Percentiles rank a stretch among this genome's conserved stretches.
phyloP scores from a whole-genome alignment of 2,329 filamentous ascomycete genomes.

The Ilyonectria destructans region DNA sequence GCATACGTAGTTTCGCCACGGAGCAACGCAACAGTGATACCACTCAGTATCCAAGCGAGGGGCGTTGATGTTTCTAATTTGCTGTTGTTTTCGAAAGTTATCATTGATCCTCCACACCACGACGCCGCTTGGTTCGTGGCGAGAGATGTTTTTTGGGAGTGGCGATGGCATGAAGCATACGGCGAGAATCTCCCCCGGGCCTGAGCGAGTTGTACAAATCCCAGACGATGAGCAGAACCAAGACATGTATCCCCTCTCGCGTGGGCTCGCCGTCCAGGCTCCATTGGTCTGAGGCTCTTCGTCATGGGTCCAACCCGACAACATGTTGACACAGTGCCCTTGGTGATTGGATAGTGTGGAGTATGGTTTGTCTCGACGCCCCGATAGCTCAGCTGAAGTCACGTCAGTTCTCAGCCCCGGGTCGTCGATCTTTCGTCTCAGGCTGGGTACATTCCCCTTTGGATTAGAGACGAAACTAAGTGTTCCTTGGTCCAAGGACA shows the following conservation, averaged over 20 bases:
- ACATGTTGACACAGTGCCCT: conserved; percentile 23
- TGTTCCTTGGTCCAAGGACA: conserved; percentile 9
- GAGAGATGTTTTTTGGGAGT: conserved; percentile 16
- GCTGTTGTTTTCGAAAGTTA: background rate
- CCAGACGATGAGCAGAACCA: conserved; percentile 14
- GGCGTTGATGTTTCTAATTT: conserved; percentile 5
- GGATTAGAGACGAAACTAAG: conserved; percentile 21
- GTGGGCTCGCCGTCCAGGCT: conserved; percentile 14
- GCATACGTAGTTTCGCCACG: background rate
- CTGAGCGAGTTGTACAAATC: conserved; percentile 1
- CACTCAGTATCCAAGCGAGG: conserved; percentile 9
- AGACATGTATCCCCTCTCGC: conserved; percentile 11
- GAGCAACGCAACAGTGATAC: background rate
- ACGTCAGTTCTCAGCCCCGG: conserved; percentile 24
- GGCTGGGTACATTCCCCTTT: conserved; percentile 34
- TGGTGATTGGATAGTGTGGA: conserved; percentile 18
- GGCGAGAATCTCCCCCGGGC: background rate
- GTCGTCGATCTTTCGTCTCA: conserved; percentile 35
- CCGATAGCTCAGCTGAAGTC: conserved; percentile 32
- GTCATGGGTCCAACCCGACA: conserved; percentile 4
- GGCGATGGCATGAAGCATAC: conserved; percentile 14
- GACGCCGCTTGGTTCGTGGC: conserved; percentile 5
- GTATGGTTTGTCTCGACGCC: conserved; percentile 18
- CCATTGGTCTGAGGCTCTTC: conserved; percentile 24
- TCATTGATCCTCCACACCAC: conserved; percentile 5